A percentile compares a stretch with the other conserved stretches of the same genome.
phyloP scores from a whole-genome alignment of 176 grass and related monocot species.

The Echinochloa phyllopogon region DNA sequence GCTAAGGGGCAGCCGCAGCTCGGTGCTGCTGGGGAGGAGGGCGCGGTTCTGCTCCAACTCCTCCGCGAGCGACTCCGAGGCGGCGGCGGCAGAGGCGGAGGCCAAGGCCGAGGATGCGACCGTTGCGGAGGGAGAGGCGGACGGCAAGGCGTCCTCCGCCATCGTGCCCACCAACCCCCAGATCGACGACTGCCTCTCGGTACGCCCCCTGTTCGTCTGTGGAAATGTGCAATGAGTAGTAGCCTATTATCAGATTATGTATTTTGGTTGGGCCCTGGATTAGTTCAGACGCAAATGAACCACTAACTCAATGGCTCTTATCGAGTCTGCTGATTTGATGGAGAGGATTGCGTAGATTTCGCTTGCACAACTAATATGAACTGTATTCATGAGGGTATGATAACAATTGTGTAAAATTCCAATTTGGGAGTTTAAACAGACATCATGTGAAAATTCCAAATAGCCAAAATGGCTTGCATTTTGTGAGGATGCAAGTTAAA shows the following conservation, averaged over 20 bases:
- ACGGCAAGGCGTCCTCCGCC: conserved; percentile 67
- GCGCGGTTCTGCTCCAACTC: conserved; percentile 72
- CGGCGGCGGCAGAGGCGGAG: conserved; percentile 41
- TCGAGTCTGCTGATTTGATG: not conserved
- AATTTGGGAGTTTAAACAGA: not conserved
- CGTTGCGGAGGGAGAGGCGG: conserved; percentile 51
- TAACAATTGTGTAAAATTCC: not conserved
- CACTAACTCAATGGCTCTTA: not conserved
- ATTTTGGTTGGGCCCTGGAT: conserved; percentile 4
- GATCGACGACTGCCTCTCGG: conserved; percentile 70
- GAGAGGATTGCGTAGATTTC: not conserved
- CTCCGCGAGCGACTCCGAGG: conserved; percentile 50
- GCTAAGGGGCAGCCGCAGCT: conserved; percentile 47
- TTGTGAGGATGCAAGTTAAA: not conserved
- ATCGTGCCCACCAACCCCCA: conserved; percentile 68
- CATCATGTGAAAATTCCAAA: not conserved
- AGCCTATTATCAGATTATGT: not conserved
- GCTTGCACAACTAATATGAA: not conserved
- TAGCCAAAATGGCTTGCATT: conserved; percentile 13
- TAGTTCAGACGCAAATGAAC: not conserved
- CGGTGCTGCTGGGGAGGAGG: conserved; percentile 47
- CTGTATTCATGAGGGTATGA: not conserved
- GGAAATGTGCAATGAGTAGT: conserved; percentile 9
- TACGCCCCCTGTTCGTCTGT: conserved; percentile 33
- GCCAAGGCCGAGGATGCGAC: conserved; percentile 52